Percentiles rank a stretch among this genome's conserved stretches.
phyloP scores from a whole-genome alignment of 2,329 filamentous ascomycete genomes.

The Ambrosiella cleistominuta region DNA sequence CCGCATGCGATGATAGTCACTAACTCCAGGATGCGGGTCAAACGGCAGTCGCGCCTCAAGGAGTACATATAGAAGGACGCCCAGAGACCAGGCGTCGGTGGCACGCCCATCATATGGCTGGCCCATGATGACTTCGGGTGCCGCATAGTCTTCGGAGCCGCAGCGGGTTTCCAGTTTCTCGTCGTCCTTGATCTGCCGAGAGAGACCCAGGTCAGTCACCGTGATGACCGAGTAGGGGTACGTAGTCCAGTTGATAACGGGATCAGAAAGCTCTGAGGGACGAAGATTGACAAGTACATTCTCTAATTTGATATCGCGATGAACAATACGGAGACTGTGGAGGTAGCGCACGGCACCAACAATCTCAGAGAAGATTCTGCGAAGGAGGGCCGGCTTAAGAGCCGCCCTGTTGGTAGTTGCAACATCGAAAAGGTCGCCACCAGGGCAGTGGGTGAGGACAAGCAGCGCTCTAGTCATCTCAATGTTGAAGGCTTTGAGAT shows the following conservation, averaged over 20 bases:
- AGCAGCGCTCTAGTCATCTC: conserved; percentile 68
- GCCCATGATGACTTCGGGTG: conserved; percentile 88
- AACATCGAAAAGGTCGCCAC: conserved; percentile 87
- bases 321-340: conserved; percentile 72
- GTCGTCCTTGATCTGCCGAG: conserved; percentile 65
- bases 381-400: conserved; percentile 51
- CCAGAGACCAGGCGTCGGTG: conserved; percentile 88
- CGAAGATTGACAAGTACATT: conserved; percentile 84
- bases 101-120: conserved; percentile 84
- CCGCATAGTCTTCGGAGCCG: conserved; percentile 92
- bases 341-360: conserved; percentile 74
- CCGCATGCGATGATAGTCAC: conserved; percentile 56
- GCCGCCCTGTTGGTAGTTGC: conserved; percentile 55
- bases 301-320: conserved; percentile 95
- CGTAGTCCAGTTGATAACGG: conserved; percentile 47
- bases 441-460: conserved; percentile 79
- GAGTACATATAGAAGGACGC: conserved; percentile 80
- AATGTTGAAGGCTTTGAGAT: conserved; percentile 80
- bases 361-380: conserved; percentile 78
- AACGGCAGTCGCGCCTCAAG: conserved; percentile 89
- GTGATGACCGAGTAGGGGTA: conserved; percentile 75
- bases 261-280: conserved; percentile 44
- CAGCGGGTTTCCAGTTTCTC: conserved; percentile 86
- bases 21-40: conserved; percentile 68
- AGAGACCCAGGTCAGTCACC: conserved; percentile 80